phyloP scores from a whole-genome alignment of 331 rosid genomes.

The Rosa hybrid region DNA sequence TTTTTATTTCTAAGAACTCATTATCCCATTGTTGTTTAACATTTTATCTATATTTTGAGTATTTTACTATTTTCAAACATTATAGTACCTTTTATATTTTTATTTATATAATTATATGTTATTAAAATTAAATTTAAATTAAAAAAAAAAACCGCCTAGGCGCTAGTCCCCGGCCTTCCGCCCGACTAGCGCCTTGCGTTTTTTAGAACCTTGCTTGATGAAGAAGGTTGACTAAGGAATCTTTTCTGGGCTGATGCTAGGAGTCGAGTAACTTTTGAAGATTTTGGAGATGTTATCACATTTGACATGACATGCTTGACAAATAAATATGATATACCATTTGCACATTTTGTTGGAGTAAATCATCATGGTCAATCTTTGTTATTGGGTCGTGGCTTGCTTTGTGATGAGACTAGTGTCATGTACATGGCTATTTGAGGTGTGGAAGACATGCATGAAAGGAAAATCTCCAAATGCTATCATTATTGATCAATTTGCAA shows the following conservation, averaged over 20 bases:
- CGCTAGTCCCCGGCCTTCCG: too few relatives aligned
- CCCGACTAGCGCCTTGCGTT: too few relatives aligned
- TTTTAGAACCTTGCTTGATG: not conserved
- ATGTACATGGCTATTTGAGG: not conserved
- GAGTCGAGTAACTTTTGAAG: not conserved
- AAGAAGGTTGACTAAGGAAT: not conserved
- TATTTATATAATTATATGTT: too few relatives aligned
- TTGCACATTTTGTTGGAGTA: not conserved
- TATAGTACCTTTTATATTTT: too few relatives aligned
- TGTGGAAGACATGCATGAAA: not conserved
- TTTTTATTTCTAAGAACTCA: too few relatives aligned
- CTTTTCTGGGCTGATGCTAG: not conserved
- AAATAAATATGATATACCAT: not conserved
- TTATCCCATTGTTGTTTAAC: too few relatives aligned
- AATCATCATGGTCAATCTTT: slow-evolving; percentile 2
- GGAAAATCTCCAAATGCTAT: not conserved
- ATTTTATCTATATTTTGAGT: too few relatives aligned
- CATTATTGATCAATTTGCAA: not conserved
- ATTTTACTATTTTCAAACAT: too few relatives aligned
- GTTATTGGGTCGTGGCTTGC: not conserved
- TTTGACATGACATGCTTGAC: not conserved
- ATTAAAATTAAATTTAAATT: too few relatives aligned
- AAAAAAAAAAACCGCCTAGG: too few relatives aligned
- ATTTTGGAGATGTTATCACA: not conserved
- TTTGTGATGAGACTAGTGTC: not conserved